Percentiles rank a stretch among this genome's conserved stretches.
phyloP scores from a whole-genome alignment of 108 stramenopile species.

The Chaetoceros tenuissimus region DNA sequence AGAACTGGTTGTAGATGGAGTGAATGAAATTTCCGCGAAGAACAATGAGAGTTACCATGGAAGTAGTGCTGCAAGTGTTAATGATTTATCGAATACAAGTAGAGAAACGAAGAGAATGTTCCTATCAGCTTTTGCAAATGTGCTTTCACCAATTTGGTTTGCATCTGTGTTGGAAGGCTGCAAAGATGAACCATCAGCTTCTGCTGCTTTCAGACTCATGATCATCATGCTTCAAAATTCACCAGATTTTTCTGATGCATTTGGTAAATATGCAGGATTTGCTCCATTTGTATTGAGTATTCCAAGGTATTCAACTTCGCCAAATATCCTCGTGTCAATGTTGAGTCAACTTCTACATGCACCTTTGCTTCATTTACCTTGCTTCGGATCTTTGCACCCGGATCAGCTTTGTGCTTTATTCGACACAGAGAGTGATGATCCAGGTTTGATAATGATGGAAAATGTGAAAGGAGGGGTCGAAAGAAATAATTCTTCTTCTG shows the following conservation, averaged over 20 bases:
- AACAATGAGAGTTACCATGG: background rate
- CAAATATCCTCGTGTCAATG: constrained; percentile 70
- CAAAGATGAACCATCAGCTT: constrained; percentile 76
- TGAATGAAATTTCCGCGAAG: constrained; percentile 4
- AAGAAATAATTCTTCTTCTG: constrained; percentile 51
- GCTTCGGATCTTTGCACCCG: constrained; percentile 56
- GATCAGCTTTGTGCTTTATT: constrained; percentile 73
- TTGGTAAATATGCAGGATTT: constrained; percentile 77
- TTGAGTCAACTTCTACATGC: constrained; percentile 75
- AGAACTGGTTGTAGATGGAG: constrained; percentile 84
- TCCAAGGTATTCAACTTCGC: constrained; percentile 78
- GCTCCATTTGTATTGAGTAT: constrained; percentile 76
- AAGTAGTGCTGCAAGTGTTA: background rate
- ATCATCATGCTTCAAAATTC: constrained; percentile 81
- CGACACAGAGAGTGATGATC: constrained; percentile 52
- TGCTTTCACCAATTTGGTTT: constrained; percentile 86
- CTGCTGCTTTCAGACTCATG: constrained; percentile 78
- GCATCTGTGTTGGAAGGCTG: constrained; percentile 84
- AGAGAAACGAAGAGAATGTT: constrained; percentile 24
- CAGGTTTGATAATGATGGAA: constrained; percentile 24
- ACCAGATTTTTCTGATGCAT: constrained; percentile 53
- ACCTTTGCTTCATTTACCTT: constrained; percentile 69
- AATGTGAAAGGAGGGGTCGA: constrained; percentile 15
- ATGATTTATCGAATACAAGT: background rate
- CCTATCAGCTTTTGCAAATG: constrained; percentile 75